Conservation (phyloP, 2,329 filamentous ascomycete species). For the Talaromyces pinophilus region DNA sequence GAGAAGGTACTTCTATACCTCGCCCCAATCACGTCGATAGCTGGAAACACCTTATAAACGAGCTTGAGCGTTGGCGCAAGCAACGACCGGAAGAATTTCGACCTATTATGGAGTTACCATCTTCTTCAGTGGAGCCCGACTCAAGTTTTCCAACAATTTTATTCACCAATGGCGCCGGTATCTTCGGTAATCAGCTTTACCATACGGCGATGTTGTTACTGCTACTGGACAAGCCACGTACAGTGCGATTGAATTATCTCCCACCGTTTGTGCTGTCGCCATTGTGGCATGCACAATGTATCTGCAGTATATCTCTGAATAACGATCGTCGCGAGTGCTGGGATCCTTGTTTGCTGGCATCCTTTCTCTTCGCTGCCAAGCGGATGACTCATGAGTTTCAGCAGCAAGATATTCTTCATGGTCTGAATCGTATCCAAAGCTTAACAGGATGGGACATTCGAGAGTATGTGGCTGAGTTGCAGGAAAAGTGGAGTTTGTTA, state of each 20-base stretch:
- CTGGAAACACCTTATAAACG: slow-evolving; percentile 26
- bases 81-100: slow-evolving; percentile 1
- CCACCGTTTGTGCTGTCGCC: slow-evolving; percentile 38
- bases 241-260: slow-evolving; percentile 37
- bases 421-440: slow-evolving; percentile 41
- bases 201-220: slow-evolving; percentile 58
- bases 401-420: slow-evolving; percentile 46
- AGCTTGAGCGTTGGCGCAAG: slow-evolving; percentile 24
- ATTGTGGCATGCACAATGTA: slow-evolving; percentile 52
- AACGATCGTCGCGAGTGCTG: slow-evolving; percentile 51
- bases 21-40: background rate
- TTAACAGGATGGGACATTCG: slow-evolving; percentile 48
- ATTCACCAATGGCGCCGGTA: slow-evolving; percentile 49
- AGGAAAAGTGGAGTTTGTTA: slow-evolving; percentile 27
- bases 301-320: slow-evolving; percentile 54
- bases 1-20: background rate
- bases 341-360: slow-evolving; percentile 53
- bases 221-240: slow-evolving; percentile 54
- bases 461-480: slow-evolving; percentile 26
- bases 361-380: slow-evolving; percentile 49
- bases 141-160: slow-evolving; percentile 43
- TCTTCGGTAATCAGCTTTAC: slow-evolving; percentile 56
- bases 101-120: background rate
- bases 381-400: slow-evolving; percentile 54
- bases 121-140: background rate